These are phyloP conservation scores for Magnusiomyces suaveolens DNA, from an alignment of 1,139 yeast genomes.

Conservation along the genomic window DNA sequence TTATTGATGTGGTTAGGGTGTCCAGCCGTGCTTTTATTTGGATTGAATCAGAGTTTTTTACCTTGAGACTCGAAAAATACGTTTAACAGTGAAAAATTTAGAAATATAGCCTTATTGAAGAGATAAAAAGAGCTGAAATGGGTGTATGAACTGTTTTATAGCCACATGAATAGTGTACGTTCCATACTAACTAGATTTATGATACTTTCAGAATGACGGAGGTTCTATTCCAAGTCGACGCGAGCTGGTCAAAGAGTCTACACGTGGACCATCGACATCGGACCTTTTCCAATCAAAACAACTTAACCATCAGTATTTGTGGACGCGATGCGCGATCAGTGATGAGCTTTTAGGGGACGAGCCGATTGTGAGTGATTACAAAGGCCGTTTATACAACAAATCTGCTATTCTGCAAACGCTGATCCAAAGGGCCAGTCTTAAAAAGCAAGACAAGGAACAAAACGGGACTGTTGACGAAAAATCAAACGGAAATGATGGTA, in stretches of 20 bases:
- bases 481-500: background rate
- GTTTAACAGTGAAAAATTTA: too few species aligned
- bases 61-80: too few species aligned
- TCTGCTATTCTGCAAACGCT: conserved; percentile 55
- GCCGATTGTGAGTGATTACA: conserved; percentile 63
- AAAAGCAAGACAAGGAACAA: conserved; percentile 12
- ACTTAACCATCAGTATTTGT: conserved; percentile 25
- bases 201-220: conserved; percentile 47
- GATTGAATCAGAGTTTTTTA: too few species aligned
- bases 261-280: conserved; percentile 22
- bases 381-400: conserved; percentile 61
- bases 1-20: too few species aligned
- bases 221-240: conserved; percentile 43
- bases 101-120: too few species aligned
- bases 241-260: conserved; percentile 31
- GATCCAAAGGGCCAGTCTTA: conserved; percentile 31
- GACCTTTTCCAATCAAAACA: conserved; percentile 23
- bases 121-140: too few species aligned
- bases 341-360: conserved; percentile 29
- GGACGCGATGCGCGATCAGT: conserved; percentile 41
- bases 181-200: too few species aligned
- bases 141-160: too few species aligned
- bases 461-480: conserved; percentile 2
- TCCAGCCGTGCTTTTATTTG: too few species aligned
- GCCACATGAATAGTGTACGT: too few species aligned